Percentiles rank a stretch among this genome's conserved stretches.
These are phyloP conservation scores for Leccinum variabile DNA, from an alignment of 1,284 basidiomycete species.

Conservation along the genomic window DNA sequence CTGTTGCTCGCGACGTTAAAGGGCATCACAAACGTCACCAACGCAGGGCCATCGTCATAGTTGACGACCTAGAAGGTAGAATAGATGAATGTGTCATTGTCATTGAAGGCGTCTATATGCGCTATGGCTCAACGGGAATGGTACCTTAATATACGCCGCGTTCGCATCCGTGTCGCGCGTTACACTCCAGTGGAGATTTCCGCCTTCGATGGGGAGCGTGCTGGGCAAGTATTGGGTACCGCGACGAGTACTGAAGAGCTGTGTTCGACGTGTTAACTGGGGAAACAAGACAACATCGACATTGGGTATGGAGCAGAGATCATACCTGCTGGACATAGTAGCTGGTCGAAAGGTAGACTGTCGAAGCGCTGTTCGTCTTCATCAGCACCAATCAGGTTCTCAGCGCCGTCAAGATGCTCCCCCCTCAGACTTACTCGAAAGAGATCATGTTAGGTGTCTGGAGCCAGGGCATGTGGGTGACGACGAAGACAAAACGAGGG, in stretches of 20 bases:
- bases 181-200: conserved; percentile 63
- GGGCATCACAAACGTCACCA: conserved; percentile 54
- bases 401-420: not conserved
- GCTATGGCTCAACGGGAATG: not conserved
- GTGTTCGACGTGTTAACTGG: conserved; percentile 3
- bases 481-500: not conserved
- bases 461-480: not conserved
- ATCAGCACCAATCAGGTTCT: not conserved
- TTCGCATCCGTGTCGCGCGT: conserved; percentile 41
- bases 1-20: conserved; percentile 50
- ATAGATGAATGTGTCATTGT: not conserved
- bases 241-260: conserved; percentile 63
- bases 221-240: conserved; percentile 66
- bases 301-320: not conserved
- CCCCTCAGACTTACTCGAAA: conserved; percentile 52
- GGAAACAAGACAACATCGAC: too few species aligned
- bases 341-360: conserved; percentile 58
- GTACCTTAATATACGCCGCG: conserved; percentile 59
- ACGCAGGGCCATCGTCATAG: conserved; percentile 40
- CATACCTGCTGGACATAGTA: conserved; percentile 65
- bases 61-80: conserved; percentile 37
- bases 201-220: conserved; percentile 49
- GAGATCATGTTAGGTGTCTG: conserved; percentile 62
- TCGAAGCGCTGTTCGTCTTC: conserved; percentile 44
- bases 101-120: not conserved